Evolutionary conservation across 345 rosid genomes (phyloP).

Genomic region (Eucalyptus virginea): DNA sequence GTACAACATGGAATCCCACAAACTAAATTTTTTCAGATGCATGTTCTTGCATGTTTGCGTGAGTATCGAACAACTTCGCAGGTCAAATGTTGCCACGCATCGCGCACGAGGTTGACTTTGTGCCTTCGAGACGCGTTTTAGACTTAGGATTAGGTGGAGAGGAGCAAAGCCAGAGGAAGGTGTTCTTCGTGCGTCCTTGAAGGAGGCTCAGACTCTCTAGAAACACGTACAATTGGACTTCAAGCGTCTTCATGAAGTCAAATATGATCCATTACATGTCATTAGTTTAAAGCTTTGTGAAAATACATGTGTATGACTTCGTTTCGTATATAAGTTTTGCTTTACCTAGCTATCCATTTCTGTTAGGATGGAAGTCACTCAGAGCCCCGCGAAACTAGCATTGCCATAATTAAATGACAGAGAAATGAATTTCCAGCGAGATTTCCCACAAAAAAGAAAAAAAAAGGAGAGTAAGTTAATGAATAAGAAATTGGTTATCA

Average conservation of each 20-base stretch:
- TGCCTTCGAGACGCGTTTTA: not conserved
- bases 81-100: not conserved
- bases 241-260: not conserved
- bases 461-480: not conserved
- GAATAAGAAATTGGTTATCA: no score
- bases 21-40: not conserved
- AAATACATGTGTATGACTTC: not conserved
- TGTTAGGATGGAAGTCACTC: not conserved
- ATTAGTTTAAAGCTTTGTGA: not conserved
- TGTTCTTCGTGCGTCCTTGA: not conserved
- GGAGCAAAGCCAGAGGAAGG: not conserved
- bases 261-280: not conserved
- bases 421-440: not conserved
- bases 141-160: not conserved
- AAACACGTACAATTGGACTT: not conserved
- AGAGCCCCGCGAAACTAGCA: not conserved
- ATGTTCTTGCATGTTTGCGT: not conserved
- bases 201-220: not conserved
- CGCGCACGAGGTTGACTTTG: not conserved
- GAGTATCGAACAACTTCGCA: not conserved
- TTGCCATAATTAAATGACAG: not conserved
- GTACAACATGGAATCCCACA: not conserved
- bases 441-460: no score
- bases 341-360: not conserved
- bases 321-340: not conserved